Evolutionary conservation across 2,329 filamentous ascomycete genomes (phyloP).

Genomic region (Corniculantispora saksenae): DNA sequence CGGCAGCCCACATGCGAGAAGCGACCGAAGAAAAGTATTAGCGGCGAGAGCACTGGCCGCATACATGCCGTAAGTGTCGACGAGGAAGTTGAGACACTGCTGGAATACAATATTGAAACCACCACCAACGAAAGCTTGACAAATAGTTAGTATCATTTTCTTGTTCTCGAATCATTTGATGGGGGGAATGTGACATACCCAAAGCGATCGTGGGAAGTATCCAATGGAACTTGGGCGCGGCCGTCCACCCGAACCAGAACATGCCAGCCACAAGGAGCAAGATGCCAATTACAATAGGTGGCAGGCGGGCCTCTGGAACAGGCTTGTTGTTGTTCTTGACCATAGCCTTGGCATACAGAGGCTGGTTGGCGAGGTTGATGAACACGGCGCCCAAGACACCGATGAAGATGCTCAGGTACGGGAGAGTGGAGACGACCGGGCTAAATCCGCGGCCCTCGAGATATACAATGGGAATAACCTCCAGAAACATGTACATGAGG

Average conservation of each 20-base stretch:
- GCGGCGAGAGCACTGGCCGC: conserved; percentile 66
- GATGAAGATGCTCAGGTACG: conserved; percentile 50
- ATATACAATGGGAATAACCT: conserved; percentile 58
- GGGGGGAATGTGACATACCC: background rate
- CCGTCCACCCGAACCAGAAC: conserved; percentile 65
- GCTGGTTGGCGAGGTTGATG: conserved; percentile 44
- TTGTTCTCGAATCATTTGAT: conserved; percentile 49
- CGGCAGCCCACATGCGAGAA: conserved; percentile 55
- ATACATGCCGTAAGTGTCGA: conserved; percentile 56
- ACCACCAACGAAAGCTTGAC: conserved; percentile 36
- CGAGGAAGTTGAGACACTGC: conserved; percentile 54
- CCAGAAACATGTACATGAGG: conserved; percentile 59
- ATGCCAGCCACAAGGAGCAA: conserved; percentile 56
- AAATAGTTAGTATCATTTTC: conserved; percentile 46
- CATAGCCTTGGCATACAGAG: conserved; percentile 39
- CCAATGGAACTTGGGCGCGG: conserved; percentile 41
- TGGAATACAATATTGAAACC: conserved; percentile 51
- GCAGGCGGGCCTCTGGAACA: conserved; percentile 55
- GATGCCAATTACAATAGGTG: conserved; percentile 57
- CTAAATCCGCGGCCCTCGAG: conserved; percentile 55
- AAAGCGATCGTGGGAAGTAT: conserved; percentile 6
- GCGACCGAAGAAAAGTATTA: conserved; percentile 58
- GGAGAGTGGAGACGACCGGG: conserved; percentile 51
- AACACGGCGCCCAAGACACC: conserved; percentile 48
- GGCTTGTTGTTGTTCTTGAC: conserved; percentile 37